Evolutionary conservation across 1,284 basidiomycete species (phyloP).

Genomic region (Amylostereum areolatum): DNA sequence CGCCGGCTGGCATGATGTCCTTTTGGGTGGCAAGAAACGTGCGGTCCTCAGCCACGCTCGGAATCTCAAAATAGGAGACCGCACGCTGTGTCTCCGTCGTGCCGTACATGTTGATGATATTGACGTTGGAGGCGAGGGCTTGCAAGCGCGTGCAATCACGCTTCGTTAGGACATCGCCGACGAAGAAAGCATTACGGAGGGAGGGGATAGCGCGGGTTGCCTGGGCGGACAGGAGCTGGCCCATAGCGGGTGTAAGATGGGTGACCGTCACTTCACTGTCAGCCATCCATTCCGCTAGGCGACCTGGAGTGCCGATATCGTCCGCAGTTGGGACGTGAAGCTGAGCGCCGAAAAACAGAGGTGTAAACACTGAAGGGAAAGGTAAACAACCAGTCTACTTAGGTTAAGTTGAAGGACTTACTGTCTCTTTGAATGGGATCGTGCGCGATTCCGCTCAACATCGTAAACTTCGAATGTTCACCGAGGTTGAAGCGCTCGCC

Average conservation of each 20-base stretch:
- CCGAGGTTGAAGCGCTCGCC: constrained; percentile 79
- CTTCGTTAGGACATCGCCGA: constrained; percentile 99
- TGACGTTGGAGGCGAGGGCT: constrained; percentile 86
- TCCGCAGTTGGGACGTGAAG: constrained; percentile 96
- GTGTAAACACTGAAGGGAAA: constrained; percentile 81
- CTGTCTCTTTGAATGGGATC: constrained; percentile 99
- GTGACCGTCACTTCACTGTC: constrained; percentile 87
- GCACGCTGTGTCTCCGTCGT: constrained; percentile 99
- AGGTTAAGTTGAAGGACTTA: constrained; percentile 36
- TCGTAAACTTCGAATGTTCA: constrained; percentile 85
- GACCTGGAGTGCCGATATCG: constrained; percentile 95
- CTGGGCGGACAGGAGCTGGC: constrained; percentile 95
- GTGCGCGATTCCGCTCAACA: constrained; percentile 98
- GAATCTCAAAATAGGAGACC: constrained; percentile 96
- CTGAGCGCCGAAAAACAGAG: constrained; percentile 94
- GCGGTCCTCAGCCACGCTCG: constrained; percentile 76
- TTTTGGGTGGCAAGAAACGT: constrained; percentile 95
- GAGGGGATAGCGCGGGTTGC: constrained; percentile 86
- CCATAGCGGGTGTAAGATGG: constrained; percentile 98
- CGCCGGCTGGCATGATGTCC: constrained; percentile 97
- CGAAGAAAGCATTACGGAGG: constrained; percentile 93
- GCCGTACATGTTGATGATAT: constrained; percentile 99
- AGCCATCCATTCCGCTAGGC: constrained; percentile 99
- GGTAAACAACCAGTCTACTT: constrained; percentile 3
- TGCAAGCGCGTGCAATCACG: constrained; percentile 96